Base-by-base conservation (phyloP, 306 rosid species). In the Astragalus membranaceus region DNA sequence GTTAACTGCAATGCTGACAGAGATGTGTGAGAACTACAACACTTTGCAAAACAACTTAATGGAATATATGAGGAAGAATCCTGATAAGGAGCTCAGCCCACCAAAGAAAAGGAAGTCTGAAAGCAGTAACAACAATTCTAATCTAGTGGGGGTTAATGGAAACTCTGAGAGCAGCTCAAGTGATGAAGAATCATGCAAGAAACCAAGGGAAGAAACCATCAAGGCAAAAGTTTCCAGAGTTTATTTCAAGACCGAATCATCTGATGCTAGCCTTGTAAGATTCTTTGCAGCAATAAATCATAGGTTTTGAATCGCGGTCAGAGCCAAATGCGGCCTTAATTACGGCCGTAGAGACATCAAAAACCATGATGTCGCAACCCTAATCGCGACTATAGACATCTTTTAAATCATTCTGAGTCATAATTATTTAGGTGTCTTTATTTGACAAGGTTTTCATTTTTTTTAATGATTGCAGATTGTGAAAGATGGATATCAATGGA, bases 401-500 rank as follows among this genome's bases (percentile, higher is more conserved):
- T 26, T 26, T 26, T 10, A 15, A 46, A 44, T 32, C 71, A 33
- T 32, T 7, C 8, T 20, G 8, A 8, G 15, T 50, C 37, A 43
- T 43, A 4, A 5, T 8, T 1, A 12, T 6, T 54, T 64, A 49
- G 32, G 52, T 50, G 35, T 56, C 54, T 30, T 64, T 74, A 29
- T 44, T 66, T 70, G 48, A 74, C 73, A 56, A 3, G 66, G 5
- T 73, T 69, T 30, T 46, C 13, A 23, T 5, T n/a, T 14, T 70
- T 65, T 0, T 73, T 29, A 55, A 57, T 49, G 7, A 48, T 51
- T 81, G 37, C 46, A 95, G 99, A 85, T 91, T 72, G 97, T 95
- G 67, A 95, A 87, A 76, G 99, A 95, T 78, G 99, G 99, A 69
- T 95, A 85, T 73, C 97, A 89, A 49, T 95, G 99, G 97, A 84